These are phyloP conservation scores for Pseudonitzschia delicatissima DNA, from an alignment of 108 stramenopile genomes.

Conservation along the genomic window DNA sequence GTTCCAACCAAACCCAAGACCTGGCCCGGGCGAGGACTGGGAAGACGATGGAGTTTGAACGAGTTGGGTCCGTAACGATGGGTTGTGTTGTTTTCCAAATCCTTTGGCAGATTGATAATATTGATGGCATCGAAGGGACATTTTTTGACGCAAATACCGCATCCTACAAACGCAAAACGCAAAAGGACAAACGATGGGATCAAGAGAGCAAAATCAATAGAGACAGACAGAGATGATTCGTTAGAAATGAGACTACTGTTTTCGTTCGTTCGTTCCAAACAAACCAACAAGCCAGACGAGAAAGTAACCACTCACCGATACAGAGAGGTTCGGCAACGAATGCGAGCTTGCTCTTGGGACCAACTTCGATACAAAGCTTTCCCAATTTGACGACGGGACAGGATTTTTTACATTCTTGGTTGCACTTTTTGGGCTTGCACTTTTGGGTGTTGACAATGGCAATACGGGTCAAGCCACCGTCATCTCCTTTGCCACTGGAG, in stretches of 20 bases:
- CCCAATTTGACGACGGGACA: constrained; percentile 96
- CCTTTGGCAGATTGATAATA: constrained; percentile 99
- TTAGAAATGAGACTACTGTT: not conserved
- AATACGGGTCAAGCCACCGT: constrained; percentile 83
- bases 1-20: constrained; percentile 98
- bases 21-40: constrained; percentile 97
- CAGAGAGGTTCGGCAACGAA: constrained; percentile 91
- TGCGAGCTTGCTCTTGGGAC: constrained; percentile 84
- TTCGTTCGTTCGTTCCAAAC: not conserved
- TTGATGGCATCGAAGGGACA: constrained; percentile 98
- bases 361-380: constrained; percentile 96
- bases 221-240: not conserved
- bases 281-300: too few relatives aligned
- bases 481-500: constrained; percentile 29
- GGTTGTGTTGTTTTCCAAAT: constrained; percentile 92
- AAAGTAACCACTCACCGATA: constrained; percentile 66
- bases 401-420: constrained; percentile 94
- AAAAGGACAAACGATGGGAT: not conserved
- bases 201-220: not conserved
- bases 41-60: constrained; percentile 98
- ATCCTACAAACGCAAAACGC: constrained; percentile 51
- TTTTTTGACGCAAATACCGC: constrained; percentile 98
- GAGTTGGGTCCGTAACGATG: constrained; percentile 99
- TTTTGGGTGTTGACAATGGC: constrained; percentile 91
- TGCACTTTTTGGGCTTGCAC: constrained; percentile 98